phyloP scores from a whole-genome alignment of 208 protist species.

The Trichomonas gallinae region DNA sequence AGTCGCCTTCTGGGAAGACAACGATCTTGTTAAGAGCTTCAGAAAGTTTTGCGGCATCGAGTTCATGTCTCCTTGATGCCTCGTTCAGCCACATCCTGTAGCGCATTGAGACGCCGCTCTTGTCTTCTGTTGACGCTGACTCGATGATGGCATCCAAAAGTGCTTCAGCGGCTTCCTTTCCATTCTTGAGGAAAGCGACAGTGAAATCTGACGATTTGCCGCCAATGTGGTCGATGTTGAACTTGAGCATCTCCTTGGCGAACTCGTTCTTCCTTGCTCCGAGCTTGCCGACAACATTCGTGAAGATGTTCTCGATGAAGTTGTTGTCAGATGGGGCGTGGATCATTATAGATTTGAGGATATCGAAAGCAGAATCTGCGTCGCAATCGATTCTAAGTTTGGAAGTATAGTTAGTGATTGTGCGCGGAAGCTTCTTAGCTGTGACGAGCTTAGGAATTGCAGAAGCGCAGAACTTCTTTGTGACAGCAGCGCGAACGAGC shows the following conservation, averaged over 20 bases:
- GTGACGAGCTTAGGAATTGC: background rate
- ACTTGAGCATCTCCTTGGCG: background rate
- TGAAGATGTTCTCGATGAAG: background rate
- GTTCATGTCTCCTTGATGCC: background rate
- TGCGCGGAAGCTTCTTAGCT: background rate
- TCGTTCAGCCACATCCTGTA: background rate
- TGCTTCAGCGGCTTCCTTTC: background rate
- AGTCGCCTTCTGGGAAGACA: background rate
- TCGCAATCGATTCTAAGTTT: background rate
- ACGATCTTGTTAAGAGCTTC: background rate
- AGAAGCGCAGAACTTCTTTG: background rate
- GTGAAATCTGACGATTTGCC: background rate
- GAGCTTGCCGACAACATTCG: background rate
- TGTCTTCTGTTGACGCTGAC: background rate
- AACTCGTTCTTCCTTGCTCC: background rate
- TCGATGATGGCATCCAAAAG: background rate
- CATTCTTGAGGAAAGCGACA: background rate
- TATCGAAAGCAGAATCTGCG: background rate
- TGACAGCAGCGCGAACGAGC: background rate
- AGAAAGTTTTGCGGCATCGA: background rate
- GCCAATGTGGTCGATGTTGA: background rate
- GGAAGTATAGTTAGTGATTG: background rate
- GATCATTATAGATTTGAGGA: background rate
- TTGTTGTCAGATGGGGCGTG: background rate
- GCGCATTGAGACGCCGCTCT: background rate